A percentile compares a stretch with the other conserved stretches of the same genome.
Evolutionary conservation across 495 filamentous ascomycete genomes (phyloP).

Genomic region (Clohesyomyces aquaticus): DNA sequence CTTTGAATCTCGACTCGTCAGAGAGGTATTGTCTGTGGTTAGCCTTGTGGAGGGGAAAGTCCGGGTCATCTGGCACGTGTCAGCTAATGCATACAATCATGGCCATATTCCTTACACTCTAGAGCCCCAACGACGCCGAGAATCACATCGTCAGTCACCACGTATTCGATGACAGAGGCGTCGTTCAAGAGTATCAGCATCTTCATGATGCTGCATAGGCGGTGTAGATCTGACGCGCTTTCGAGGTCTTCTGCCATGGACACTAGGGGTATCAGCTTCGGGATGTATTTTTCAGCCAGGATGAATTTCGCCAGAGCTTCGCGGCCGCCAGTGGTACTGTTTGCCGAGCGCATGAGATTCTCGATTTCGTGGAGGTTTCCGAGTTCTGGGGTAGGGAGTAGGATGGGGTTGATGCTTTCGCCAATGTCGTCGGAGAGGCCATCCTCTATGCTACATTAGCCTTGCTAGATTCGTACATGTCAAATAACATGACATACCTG

Average conservation of each 20-base stretch:
- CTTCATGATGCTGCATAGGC: conserved; percentile 98
- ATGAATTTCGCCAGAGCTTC: conserved; percentile 90
- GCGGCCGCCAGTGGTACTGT: conserved; percentile 72
- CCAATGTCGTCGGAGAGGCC: conserved; percentile 85
- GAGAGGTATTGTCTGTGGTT: conserved; percentile 94
- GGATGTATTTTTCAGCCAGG: conserved; percentile 81
- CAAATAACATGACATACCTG: conserved; percentile 21
- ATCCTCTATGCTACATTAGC: conserved; percentile 63
- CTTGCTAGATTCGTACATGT: neutral
- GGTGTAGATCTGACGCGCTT: conserved; percentile 80
- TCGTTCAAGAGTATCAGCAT: conserved; percentile 92
- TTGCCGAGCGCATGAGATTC: conserved; percentile 73
- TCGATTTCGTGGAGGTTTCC: conserved; percentile 82
- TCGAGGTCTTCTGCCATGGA: conserved; percentile 88
- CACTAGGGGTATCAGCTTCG: conserved; percentile 83
- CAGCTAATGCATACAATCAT: too few relatives aligned
- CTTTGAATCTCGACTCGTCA: conserved; percentile 88
- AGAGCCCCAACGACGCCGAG: conserved; percentile 93
- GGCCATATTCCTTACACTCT: conserved; percentile 65
- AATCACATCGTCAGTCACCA: conserved; percentile 86
- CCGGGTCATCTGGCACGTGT: conserved; percentile 73
- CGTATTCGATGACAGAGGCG: conserved; percentile 87
- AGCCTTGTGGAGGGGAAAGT: conserved; percentile 97
- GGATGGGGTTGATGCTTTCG: conserved; percentile 68
- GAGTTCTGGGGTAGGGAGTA: conserved; percentile 76